phyloP scores from a whole-genome alignment of 2,329 filamentous ascomycete genomes.

The Epichloe aotearoae region DNA sequence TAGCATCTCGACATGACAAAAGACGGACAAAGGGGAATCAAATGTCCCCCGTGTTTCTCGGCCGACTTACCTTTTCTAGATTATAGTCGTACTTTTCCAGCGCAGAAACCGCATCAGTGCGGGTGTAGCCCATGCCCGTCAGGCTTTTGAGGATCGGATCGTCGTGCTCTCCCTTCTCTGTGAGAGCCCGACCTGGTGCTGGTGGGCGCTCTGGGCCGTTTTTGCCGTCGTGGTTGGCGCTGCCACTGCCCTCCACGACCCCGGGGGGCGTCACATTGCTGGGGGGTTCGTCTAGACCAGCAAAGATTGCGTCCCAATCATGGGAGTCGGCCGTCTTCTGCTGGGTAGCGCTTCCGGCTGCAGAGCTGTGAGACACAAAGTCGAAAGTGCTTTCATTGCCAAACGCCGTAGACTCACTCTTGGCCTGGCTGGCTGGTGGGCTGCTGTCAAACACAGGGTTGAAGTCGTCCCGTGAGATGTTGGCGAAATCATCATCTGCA shows the following conservation, averaged over 20 bases:
- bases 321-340: slow-evolving; percentile 40
- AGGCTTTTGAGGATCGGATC: slow-evolving; percentile 84
- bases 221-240: slow-evolving; percentile 1
- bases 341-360: slow-evolving; percentile 22
- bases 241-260: neutral
- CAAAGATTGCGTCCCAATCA: slow-evolving; percentile 94
- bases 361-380: slow-evolving; percentile 32
- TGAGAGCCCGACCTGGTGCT: slow-evolving; percentile 50
- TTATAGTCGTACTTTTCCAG: slow-evolving; percentile 95
- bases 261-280: slow-evolving; percentile 16
- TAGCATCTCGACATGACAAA: slow-evolving; percentile 4
- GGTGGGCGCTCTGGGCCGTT: slow-evolving; percentile 15
- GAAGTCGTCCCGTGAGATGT: slow-evolving; percentile 63
- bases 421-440: slow-evolving; percentile 39
- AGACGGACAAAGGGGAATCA: neutral
- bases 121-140: slow-evolving; percentile 76
- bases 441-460: slow-evolving; percentile 70
- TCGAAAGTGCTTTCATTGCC: slow-evolving; percentile 45
- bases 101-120: slow-evolving; percentile 60
- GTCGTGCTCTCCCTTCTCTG: slow-evolving; percentile 66
- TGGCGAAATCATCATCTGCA: slow-evolving; percentile 68
- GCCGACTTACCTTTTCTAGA: slow-evolving; percentile 65
- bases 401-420: slow-evolving; percentile 40
- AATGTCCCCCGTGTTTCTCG: neutral
- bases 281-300: slow-evolving; percentile 53